Evolutionary conservation across 78 protist genomes (phyloP), one percentile per base, ranked within the genome.

Genomic region (Protostelium mycophagum): DNA sequence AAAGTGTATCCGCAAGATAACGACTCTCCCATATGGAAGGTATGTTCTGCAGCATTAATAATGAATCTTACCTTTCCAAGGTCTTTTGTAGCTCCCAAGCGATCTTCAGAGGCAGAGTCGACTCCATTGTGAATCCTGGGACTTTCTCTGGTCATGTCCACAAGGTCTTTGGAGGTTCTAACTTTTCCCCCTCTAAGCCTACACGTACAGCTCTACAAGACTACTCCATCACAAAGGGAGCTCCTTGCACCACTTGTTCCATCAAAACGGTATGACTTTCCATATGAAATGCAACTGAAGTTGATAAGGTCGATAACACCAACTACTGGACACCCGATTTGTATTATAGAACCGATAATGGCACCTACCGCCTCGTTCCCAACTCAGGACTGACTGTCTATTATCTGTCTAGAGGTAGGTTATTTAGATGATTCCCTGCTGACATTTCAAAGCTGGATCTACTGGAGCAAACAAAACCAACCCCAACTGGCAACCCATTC

Each of bases 401-500:
- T 16, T 51, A 51, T 16, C 73, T 51, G 31, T 51, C 73, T 16
- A 51, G 73, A 16, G 16, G 73, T 51, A 16, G 73, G 5, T 51
- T 16, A 51, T 51, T 25, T 51, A 16, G 16, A 16, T 51, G 31
- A 16, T 51, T n/a, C n/a, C n/a, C n/a, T n/a, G 5, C 73, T 51
- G 16, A 51, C 73, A 51, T 16, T 51, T n/a, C 73, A 16, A 25
- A 51, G 73, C 31, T 5, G 73, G 73, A 25, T 51, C 73, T 16
- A 51, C 73, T 51, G 73, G 73, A 25, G 16, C 5, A 16, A 51
- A 51, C 16, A 5, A 16, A 16, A 51, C 73, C 16, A 16, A 51
- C 73, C 73, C 73, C 73, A 51, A 51, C 73, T 51, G 73, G 73
- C 73, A 51, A 51, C 73, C 73, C 73, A 51, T 51, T 51, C 73